phyloP scores from a whole-genome alignment of 768 basidiomycete species.

The Mycena latifolia region DNA sequence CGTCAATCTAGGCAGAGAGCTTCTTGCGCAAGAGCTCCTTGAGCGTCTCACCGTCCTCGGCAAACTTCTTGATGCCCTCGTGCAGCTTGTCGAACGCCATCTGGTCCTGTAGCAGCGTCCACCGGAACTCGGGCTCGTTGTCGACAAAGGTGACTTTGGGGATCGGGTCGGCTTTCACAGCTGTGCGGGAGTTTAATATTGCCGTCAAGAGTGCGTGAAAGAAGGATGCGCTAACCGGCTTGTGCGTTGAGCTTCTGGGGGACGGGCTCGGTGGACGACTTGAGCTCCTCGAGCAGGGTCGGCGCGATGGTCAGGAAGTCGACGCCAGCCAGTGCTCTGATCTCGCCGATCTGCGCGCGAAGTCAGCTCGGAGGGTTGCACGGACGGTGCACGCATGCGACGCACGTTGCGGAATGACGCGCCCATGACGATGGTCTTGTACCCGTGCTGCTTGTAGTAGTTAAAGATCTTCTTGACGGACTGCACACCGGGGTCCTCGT shows the following conservation, averaged over 20 bases:
- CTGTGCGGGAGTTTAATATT: constrained; percentile 42
- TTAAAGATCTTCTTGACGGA: constrained; percentile 98
- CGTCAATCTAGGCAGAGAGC: constrained; percentile 58
- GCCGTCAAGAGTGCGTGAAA: not conserved
- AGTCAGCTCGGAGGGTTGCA: constrained; percentile 19
- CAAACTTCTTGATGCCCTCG: constrained; percentile 99
- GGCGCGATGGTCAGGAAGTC: constrained; percentile 99
- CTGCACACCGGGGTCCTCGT: constrained; percentile 94
- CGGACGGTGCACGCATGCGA: constrained; percentile 27
- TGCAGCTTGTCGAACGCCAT: constrained; percentile 99
- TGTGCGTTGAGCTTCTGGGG: constrained; percentile 86
- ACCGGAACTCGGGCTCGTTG: constrained; percentile 97
- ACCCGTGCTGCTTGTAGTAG: constrained; percentile 98
- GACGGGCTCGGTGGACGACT: constrained; percentile 80
- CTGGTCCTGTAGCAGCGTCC: constrained; percentile 90
- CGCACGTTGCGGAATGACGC: constrained; percentile 98
- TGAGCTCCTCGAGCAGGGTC: constrained; percentile 91
- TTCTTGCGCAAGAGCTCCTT: constrained; percentile 84
- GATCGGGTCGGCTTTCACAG: constrained; percentile 70
- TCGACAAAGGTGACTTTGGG: constrained; percentile 88
- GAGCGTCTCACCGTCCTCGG: constrained; percentile 93
- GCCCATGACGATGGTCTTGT: constrained; percentile 99
- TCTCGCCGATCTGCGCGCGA: constrained; percentile 81
- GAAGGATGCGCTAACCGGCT: constrained; percentile 58
- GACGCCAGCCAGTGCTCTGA: constrained; percentile 94